Evolutionary conservation across 495 filamentous ascomycete species (phyloP).

Genomic region (Pseudoneurospora amorphoporcata): DNA sequence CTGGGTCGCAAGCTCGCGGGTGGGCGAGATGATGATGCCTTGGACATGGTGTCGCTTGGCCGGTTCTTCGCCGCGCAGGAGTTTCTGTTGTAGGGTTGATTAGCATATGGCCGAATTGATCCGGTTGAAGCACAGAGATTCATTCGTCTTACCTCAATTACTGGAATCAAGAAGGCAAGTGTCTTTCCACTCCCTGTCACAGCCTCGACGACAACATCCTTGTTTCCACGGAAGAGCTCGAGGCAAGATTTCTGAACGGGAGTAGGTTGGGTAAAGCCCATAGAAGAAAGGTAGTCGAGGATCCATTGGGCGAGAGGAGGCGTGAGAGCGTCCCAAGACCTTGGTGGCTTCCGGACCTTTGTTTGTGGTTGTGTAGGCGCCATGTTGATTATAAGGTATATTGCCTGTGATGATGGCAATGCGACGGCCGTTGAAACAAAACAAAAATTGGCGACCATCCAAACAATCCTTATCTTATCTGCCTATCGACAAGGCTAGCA

Average conservation of each 20-base stretch:
- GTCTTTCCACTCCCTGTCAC: conserved; percentile 97
- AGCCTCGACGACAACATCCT: conserved; percentile 95
- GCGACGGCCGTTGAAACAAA: neutral
- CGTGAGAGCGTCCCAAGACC: conserved; percentile 68
- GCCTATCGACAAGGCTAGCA: conserved; percentile 9
- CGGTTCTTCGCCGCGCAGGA: conserved; percentile 60
- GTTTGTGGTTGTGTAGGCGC: conserved; percentile 21
- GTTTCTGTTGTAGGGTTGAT: conserved; percentile 29
- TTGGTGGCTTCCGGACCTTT: conserved; percentile 29
- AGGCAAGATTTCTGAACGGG: conserved; percentile 93
- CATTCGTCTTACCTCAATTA: conserved; percentile 47
- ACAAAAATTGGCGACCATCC: conserved; percentile 1
- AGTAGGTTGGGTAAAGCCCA: conserved; percentile 83
- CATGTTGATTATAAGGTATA: conserved; percentile 14
- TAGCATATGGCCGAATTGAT: neutral
- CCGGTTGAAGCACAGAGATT: neutral
- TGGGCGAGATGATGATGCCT: conserved; percentile 85
- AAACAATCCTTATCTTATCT: conserved; percentile 8
- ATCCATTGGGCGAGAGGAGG: conserved; percentile 78
- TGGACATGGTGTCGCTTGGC: conserved; percentile 82
- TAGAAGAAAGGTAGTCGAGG: conserved; percentile 67
- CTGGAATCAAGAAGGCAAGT: conserved; percentile 77
- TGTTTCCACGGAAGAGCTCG: conserved; percentile 83
- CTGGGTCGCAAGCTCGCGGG: conserved; percentile 83
- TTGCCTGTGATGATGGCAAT: neutral